Evolutionary conservation across 1,284 basidiomycete species (phyloP), one percentile per base, ranked within the genome.

Genomic region (Anthracocystis setariae): DNA sequence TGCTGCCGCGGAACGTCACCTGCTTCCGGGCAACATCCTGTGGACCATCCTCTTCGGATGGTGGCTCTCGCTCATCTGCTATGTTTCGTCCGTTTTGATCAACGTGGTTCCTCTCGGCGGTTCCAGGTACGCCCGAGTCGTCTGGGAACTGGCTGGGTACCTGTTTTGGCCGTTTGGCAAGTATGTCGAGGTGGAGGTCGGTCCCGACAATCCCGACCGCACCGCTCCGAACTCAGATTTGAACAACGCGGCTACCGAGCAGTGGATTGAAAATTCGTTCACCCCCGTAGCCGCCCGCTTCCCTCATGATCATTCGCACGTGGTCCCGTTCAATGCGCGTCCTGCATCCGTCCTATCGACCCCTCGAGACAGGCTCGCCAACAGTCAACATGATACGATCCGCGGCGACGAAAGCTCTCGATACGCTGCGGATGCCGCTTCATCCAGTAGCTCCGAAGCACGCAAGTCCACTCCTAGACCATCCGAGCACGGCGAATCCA

Each of bases 81-180:
- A 92, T 55, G 59, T 86, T 39, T 79, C 91, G 46, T 89, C 92
- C 1, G 87, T 86, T 21, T 33, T 96, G 12, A 84, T 98, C 25
- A 91, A 88, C 78, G 67, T 91, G 43, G 85, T 91, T 52, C 85
- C 94, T 17, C 84, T 87, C 47, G 94, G 94, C 15, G 92, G 93
- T 18, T 88, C 86, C 54, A 89, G 89, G 43, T 98, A 97, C 81
- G 89, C 92, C 3, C 88, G 88, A n/a, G 88, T 98, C 20, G 85
- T 96, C 2, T 93, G 90, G 78, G 96, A 95, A 21, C 85, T 98
- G 12, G 94, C 92, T 1, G 95, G 93, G 90, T 99, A 99, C 83
- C 88, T 98, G 57, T 88, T 90, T 33, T 98, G 96, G 96, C 96
- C 96, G 1, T 99, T 99, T 82, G 95, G 83, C 93, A 98, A 98